Base-by-base conservation (phyloP, 176 grass and related monocot species). In the Juncus effusus region DNA sequence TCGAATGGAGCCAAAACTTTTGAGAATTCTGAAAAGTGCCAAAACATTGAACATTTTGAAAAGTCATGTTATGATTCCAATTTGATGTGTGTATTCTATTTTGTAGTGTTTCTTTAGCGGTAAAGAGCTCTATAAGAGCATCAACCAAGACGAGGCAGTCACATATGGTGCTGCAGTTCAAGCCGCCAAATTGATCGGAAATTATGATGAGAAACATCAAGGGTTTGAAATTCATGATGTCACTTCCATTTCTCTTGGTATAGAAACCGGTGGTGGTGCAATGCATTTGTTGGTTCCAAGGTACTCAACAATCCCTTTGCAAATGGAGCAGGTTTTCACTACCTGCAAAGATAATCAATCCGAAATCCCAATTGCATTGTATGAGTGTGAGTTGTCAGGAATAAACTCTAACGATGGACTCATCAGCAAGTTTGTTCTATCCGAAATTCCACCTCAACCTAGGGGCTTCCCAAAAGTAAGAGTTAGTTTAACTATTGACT, bases 81-180 rank as follows among this genome's bases (percentile, higher is more conserved):
- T 1, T 28, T 28, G 19, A 28, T 28, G 19, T 1, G 1, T 28
- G 19, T 28, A 28, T 28, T 28, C 19, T 28, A 28, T 28, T 28
- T 28, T 28, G 58, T 42, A 74, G 71, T 40, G 86, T 40, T 84
- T 87, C 51, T 95, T 95, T 72, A 90, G 90, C 7, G 86, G 91
- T 37, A 95, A 90, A 80, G 81, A 95, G 75, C 83, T 95, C 7
- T 95, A 86, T 78, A 95, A 85, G 81, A 95, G 81, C 81, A 95
- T 90, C 81, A 95, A 95, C 64, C 90, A 86, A 1, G 91, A 95
- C 10, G 91, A 95, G 78, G 91, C 91, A 7, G 91, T 95, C 0
- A 83, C 91, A 0, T 95, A 87, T 49, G 91, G 86, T 4, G 91
- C 86, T 54, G 81, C 91, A 0, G 86, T 95, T 1, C 86, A 90